Conservation (phyloP, 495 filamentous ascomycete genomes). For the Aspergillus egyptiacus region DNA sequence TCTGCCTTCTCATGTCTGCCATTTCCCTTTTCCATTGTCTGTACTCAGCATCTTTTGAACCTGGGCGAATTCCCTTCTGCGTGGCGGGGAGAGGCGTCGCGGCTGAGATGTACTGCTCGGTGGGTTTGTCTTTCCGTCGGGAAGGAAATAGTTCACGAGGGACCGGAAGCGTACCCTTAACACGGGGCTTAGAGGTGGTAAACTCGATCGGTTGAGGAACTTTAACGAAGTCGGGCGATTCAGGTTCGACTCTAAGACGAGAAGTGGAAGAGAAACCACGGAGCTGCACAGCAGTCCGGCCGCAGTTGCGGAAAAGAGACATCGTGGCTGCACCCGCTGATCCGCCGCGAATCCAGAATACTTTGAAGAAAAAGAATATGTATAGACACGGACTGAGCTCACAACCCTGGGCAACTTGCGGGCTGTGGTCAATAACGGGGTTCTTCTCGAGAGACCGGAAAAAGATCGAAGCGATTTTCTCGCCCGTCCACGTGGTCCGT, state of each 20-base stretch:
- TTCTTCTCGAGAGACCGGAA: constrained; percentile 22
- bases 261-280: constrained; percentile 40
- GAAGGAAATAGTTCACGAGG: constrained; percentile 60
- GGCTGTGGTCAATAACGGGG: constrained; percentile 13
- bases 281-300: constrained; percentile 39
- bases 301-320: constrained; percentile 37
- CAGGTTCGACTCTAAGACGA: constrained; percentile 47
- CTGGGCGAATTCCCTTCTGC: constrained; percentile 23
- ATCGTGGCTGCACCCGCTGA: constrained; percentile 23
- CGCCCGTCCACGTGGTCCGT: constrained; percentile 36
- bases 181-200: constrained; percentile 34
- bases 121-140: constrained; percentile 46
- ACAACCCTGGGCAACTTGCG: constrained; percentile 6
- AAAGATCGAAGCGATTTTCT: constrained; percentile 43
- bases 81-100: constrained; percentile 35
- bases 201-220: constrained; percentile 53
- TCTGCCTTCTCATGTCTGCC: constrained; percentile 52
- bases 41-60: constrained; percentile 43
- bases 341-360: neutral
- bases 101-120: constrained; percentile 45
- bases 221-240: constrained; percentile 69
- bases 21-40: constrained; percentile 58
- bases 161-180: constrained; percentile 68
- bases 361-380: neutral
- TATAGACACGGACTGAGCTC: neutral